Percentiles rank a stretch among this genome's conserved stretches.
These are phyloP conservation scores for Eutypella sp. DNA, from an alignment of 2,329 filamentous ascomycete genomes.

Conservation along the genomic window DNA sequence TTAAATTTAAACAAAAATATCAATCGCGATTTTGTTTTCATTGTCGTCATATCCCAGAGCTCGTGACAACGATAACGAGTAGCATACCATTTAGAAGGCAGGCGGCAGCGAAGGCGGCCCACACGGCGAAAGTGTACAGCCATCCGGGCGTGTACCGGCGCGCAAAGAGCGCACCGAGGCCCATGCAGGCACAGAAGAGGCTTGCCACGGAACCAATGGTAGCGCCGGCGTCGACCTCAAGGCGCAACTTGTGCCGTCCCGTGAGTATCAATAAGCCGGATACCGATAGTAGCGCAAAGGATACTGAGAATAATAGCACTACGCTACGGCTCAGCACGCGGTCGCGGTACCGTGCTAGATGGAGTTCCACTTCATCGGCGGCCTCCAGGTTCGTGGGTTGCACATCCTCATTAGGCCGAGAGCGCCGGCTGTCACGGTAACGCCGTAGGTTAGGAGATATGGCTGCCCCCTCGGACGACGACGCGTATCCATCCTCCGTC, in stretches of 20 bases:
- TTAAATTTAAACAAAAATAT: too few relatives aligned
- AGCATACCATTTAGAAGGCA: constrained; percentile 48
- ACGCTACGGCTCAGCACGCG: constrained; percentile 50
- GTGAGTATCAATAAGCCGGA: constrained; percentile 62
- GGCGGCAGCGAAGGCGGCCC: constrained; percentile 37
- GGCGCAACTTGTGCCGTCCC: constrained; percentile 59
- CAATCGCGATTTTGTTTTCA: not conserved
- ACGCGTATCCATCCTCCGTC: constrained; percentile 47
- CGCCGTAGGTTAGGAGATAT: constrained; percentile 10
- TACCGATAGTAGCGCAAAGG: constrained; percentile 60
- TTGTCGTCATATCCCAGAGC: constrained; percentile 23
- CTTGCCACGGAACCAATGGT: constrained; percentile 64
- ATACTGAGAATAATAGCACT: constrained; percentile 49
- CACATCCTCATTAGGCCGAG: not conserved
- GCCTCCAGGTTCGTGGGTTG: constrained; percentile 43
- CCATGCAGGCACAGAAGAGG: constrained; percentile 58
- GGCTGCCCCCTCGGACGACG: constrained; percentile 45
- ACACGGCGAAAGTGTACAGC: constrained; percentile 39
- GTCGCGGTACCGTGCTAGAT: constrained; percentile 46
- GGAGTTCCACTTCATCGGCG: constrained; percentile 45
- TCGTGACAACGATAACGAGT: constrained; percentile 45
- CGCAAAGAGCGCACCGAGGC: constrained; percentile 53
- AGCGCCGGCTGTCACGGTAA: constrained; percentile 36
- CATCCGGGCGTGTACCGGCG: constrained; percentile 40
- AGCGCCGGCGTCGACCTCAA: constrained; percentile 71